phyloP scores from a whole-genome alignment of 257 asterid species.

The Buddleja alternifolia region DNA sequence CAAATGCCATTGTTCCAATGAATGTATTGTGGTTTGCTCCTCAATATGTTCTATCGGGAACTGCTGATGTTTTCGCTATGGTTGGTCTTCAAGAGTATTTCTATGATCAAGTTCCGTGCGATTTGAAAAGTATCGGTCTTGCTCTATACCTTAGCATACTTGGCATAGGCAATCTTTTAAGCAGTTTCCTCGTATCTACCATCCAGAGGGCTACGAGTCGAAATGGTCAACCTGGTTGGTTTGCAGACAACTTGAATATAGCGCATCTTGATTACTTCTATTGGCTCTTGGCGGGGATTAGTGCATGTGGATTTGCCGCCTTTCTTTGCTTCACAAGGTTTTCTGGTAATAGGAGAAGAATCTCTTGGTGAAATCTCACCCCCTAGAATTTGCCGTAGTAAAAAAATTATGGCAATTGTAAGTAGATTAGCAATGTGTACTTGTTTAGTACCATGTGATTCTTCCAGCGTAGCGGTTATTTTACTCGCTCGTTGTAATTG shows the following conservation, averaged over 20 bases:
- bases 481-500: too few species aligned
- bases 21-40: slow-evolving; percentile 62
- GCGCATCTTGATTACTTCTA: slow-evolving; percentile 70
- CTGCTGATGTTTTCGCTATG: slow-evolving; percentile 45
- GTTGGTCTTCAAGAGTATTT: slow-evolving; percentile 67
- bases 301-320: slow-evolving; percentile 25
- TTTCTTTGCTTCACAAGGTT: slow-evolving; percentile 36
- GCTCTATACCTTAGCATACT: slow-evolving; percentile 50
- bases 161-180: slow-evolving; percentile 52
- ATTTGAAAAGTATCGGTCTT: slow-evolving; percentile 54
- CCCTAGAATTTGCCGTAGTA: too few species aligned
- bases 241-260: slow-evolving; percentile 48
- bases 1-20: slow-evolving; percentile 50
- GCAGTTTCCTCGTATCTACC: slow-evolving; percentile 46
- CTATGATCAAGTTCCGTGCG: slow-evolving; percentile 57
- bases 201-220: slow-evolving; percentile 40
- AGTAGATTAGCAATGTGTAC: too few species aligned
- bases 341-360: slow-evolving; percentile 29
- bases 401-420: too few species aligned
- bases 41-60: slow-evolving; percentile 48
- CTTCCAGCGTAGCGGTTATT: too few species aligned
- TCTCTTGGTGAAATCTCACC: too few species aligned
- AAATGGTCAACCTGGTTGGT: slow-evolving; percentile 45
- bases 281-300: slow-evolving; percentile 43
- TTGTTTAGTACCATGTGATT: too few species aligned